Evolutionary conservation across 371 early-diverging fungal genomes (phyloP).

Genomic region (Mortierella sp.): DNA sequence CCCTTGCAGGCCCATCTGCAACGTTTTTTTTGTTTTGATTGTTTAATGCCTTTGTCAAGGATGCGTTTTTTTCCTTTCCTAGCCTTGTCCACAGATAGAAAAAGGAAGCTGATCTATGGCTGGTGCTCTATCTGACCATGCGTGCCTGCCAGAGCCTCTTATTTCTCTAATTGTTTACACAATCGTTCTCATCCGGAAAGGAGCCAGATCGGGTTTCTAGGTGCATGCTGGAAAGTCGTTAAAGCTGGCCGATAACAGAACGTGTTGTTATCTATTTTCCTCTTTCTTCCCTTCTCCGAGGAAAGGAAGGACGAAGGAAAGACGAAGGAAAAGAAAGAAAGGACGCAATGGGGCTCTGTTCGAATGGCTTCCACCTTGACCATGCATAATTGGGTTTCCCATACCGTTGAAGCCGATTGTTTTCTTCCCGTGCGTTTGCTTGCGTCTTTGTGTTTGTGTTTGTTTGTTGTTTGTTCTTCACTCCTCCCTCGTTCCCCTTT

Average conservation of each 20-base stretch:
- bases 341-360: too few relatives aligned
- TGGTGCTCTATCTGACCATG: too few relatives aligned
- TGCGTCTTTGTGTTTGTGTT: background rate
- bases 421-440: background rate
- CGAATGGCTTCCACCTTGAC: background rate
- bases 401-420: background rate
- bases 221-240: background rate
- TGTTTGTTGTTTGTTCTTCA: background rate
- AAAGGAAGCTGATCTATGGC: background rate
- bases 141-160: background rate
- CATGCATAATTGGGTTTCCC: conserved; percentile 1
- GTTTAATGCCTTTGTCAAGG: background rate
- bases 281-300: background rate
- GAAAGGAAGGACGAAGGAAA: too few relatives aligned
- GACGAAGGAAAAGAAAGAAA: too few relatives aligned
- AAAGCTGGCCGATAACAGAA: background rate
- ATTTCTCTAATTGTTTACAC: background rate
- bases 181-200: background rate
- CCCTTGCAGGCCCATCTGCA: background rate
- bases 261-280: background rate
- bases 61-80: background rate
- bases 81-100: background rate
- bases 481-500: background rate
- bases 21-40: background rate
- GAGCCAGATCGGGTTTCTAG: background rate